A percentile compares a stretch with the other conserved stretches of the same genome.
Evolutionary conservation across 805 yeast genomes (phyloP).

Genomic region (Wickerhamomyces sydowiorum): DNA sequence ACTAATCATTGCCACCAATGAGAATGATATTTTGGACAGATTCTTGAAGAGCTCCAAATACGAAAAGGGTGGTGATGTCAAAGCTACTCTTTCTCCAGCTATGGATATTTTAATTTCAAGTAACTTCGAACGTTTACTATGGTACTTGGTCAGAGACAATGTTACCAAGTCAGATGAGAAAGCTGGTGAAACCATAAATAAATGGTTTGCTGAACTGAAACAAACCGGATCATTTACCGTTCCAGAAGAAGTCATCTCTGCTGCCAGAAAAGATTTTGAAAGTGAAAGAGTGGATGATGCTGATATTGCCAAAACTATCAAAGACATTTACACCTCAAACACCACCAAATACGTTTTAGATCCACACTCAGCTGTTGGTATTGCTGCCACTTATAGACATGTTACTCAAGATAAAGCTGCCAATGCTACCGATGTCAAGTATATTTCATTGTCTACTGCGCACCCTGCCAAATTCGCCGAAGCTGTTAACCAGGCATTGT

Average conservation of each 20-base stretch:
- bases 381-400: slow-evolving; percentile 65
- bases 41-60: slow-evolving; percentile 84
- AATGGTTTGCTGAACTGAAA: slow-evolving; percentile 79
- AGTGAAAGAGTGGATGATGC: slow-evolving; percentile 77
- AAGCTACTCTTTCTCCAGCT: slow-evolving; percentile 92
- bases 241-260: slow-evolving; percentile 53
- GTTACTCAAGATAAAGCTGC: slow-evolving; percentile 41
- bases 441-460: slow-evolving; percentile 87
- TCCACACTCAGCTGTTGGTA: slow-evolving; percentile 97
- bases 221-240: slow-evolving; percentile 71
- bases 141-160: slow-evolving; percentile 85
- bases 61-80: slow-evolving; percentile 69
- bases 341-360: slow-evolving; percentile 74
- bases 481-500: slow-evolving; percentile 82
- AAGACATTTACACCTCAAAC: slow-evolving; percentile 52
- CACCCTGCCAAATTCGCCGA: slow-evolving; percentile 99
- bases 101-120: slow-evolving; percentile 97
- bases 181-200: slow-evolving; percentile 69
- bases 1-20: slow-evolving; percentile 91
- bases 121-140: slow-evolving; percentile 91
- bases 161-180: slow-evolving; percentile 47
- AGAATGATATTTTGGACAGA: slow-evolving; percentile 91
- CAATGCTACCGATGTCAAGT: slow-evolving; percentile 33
- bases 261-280: slow-evolving; percentile 65
- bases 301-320: slow-evolving; percentile 78